Percentiles rank a stretch among this genome's conserved stretches.
phyloP scores from a whole-genome alignment of 768 basidiomycete genomes.

The Amanita exitialis region DNA sequence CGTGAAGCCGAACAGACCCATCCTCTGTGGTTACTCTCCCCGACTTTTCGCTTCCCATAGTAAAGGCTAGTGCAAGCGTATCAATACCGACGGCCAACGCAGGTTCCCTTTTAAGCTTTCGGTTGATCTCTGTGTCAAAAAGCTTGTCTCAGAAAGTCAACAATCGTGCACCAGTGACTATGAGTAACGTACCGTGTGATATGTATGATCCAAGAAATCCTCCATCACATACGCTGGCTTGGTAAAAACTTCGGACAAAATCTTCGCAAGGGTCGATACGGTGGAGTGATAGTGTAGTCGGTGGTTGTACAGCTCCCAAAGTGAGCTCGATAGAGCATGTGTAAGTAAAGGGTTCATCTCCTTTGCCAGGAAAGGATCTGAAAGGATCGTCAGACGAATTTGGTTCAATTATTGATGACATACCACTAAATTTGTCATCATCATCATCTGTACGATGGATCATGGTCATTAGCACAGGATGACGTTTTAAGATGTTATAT shows the following conservation, averaged over 20 bases:
- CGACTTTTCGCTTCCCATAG: not conserved
- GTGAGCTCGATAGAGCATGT: conserved; percentile 73
- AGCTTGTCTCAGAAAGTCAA: conserved; percentile 35
- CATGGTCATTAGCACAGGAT: conserved; percentile 88
- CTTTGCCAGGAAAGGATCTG: conserved; percentile 57
- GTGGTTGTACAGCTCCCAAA: conserved; percentile 88
- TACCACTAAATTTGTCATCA: too few relatives aligned
- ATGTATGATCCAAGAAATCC: conserved; percentile 94
- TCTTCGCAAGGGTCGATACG: conserved; percentile 79
- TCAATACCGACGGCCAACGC: conserved; percentile 37
- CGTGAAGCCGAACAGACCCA: not conserved
- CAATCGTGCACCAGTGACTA: not conserved
- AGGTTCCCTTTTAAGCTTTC: conserved; percentile 76
- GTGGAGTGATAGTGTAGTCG: conserved; percentile 75
- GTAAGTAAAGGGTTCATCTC: conserved; percentile 72
- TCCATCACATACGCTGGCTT: conserved; percentile 87
- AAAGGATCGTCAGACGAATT: too few relatives aligned
- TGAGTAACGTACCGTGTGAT: conserved; percentile 51
- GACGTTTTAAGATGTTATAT: conserved; percentile 88
- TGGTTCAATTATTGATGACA: too few relatives aligned
- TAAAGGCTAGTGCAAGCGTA: conserved; percentile 5
- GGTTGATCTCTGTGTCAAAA: conserved; percentile 73
- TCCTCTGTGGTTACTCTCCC: not conserved
- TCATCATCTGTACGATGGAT: conserved; percentile 57
- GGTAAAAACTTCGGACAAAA: conserved; percentile 90